Evolutionary conservation across 805 yeast species (phyloP), one percentile per base, ranked within the genome.

Genomic region (Kuraishia cidri): DNA sequence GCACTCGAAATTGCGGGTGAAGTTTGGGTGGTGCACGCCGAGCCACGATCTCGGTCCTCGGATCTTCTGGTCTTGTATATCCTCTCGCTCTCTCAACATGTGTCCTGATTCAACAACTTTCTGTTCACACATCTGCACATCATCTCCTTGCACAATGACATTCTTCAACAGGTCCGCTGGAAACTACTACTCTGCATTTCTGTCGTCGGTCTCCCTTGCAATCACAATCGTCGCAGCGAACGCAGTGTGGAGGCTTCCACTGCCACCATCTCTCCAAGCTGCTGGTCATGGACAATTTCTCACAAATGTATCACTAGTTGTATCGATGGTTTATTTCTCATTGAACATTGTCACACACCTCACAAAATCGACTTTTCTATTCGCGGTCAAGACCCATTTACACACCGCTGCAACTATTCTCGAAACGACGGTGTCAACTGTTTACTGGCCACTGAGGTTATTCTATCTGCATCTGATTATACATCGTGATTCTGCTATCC

Each of bases 271-370:
- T 24, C 52, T 80, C 18, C 58, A 46, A 2, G 51, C 56, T 15
- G 90, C 77, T 1, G 90, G 90, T 2, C 81, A 72, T 36, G 68
- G 66, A 55, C 90, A 82, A 47, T 82, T 82, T 48, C 59, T 81
- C 32, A 82, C 92, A 4, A 80, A 79, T 47, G 45, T 79, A n/a
- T 69, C 80, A 6, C 61, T 79, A 21, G 45, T 55, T 2, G 46
- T 67, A 12, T 66, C 82, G 2, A 41, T 73, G 7, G 36, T 65
- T 28, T 64, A 67, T 38, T 64, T 61, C 36, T 29, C 45, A 11
- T 26, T 65, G 24, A 70, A 70, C 15, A 42, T 62, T 17, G 12
- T 53, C 8, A 57, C 66, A 29, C 71, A 62, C 43, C 24, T 50
- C 26, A 35, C 48, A 24, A 35, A 41, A 20, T 50, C 52, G 6